Conservation (phyloP, 805 yeast genomes). For the Sugiyamaella smithiae region DNA sequence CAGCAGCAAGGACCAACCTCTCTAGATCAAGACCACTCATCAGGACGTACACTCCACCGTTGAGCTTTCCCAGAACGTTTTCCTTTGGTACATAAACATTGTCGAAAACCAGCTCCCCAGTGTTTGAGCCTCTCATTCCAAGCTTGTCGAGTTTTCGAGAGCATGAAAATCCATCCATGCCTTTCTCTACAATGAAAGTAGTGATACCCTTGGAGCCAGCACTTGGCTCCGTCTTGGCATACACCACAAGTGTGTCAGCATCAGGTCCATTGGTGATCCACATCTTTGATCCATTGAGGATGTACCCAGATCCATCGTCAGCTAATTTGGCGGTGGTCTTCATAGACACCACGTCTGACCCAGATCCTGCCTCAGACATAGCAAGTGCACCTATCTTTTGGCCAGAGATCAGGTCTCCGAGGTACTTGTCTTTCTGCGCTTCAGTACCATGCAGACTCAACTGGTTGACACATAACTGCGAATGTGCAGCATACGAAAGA, state of each 20-base stretch:
- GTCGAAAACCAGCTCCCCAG: conserved; percentile 35
- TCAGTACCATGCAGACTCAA: conserved; percentile 29
- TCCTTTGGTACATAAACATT: conserved; percentile 33
- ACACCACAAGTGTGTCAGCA: conserved; percentile 32
- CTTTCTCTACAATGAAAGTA: conserved; percentile 32
- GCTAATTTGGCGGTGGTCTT: conserved; percentile 30
- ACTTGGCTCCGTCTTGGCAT: conserved; percentile 33
- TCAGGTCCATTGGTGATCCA: conserved; percentile 38
- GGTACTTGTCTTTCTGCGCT: conserved; percentile 31
- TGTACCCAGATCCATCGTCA: conserved; percentile 30
- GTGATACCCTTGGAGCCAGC: conserved; percentile 34
- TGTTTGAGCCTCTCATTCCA: conserved; percentile 37
- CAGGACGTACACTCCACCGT: conserved; percentile 33
- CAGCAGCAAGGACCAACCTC: conserved; percentile 33
- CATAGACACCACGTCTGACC: conserved; percentile 35
- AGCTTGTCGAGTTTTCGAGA: conserved; percentile 34
- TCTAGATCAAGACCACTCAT: conserved; percentile 35
- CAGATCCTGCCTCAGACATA: conserved; percentile 35
- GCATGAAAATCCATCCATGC: conserved; percentile 31
- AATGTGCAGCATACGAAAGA: conserved; percentile 34
- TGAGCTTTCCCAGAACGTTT: conserved; percentile 31
- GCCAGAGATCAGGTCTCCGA: conserved; percentile 32
- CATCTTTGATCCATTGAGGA: conserved; percentile 33
- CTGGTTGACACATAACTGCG: conserved; percentile 35
- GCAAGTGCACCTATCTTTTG: conserved; percentile 34